Base-by-base conservation (phyloP, 1,284 basidiomycete genomes). In the Boletellus deceptivus region DNA sequence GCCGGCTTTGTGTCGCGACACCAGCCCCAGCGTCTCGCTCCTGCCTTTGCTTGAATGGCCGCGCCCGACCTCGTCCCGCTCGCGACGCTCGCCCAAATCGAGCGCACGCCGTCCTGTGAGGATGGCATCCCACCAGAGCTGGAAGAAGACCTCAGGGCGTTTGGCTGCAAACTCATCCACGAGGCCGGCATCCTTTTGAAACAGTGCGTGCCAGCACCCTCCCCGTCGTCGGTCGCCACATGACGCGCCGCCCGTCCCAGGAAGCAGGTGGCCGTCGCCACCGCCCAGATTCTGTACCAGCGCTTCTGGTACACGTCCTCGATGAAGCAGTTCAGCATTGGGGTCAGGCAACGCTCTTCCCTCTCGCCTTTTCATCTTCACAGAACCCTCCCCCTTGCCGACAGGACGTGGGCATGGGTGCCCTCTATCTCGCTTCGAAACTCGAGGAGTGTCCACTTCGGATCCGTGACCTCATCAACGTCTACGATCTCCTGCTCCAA, bases 251-350 rank as follows among this genome's bases (percentile, higher is more conserved):
- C 40, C 13, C 34, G 29, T 43, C 33, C 51, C 59, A 97, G 94
- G 67, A 97, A 98, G 54, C 97, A 99, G 68, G 92, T 94, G 38
- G 94, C 94, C 7, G 91, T 97, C 60, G 93, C 96, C 5, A 93
- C 93, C 0, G 97, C 97, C 0, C 95, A 98, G 67, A 93, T 98
- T 36, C 73, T 99, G 4, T 96, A 96, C 67, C 96, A 99, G 58
- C 79, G 96, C 27, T 99, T 99, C 76, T 99, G 89, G 90, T 98
- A 85, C 72, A 92, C 97, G 16, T 88, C 90, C 5, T 97, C 94
- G 4, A 84, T 99, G 83, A 87, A 89, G 63, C 89, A 93, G 54
- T 99, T 96, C 68, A 86, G 91, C 24, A 86, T 97, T 52, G 87
- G 85, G 58, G 94, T 96, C 62, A 70, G 59, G 84, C 52, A 44